A percentile compares a stretch with the other conserved stretches of the same genome.
These are phyloP conservation scores for Phytophthora aleatoria DNA, from an alignment of 352 stramenopile genomes.

Conservation along the genomic window DNA sequence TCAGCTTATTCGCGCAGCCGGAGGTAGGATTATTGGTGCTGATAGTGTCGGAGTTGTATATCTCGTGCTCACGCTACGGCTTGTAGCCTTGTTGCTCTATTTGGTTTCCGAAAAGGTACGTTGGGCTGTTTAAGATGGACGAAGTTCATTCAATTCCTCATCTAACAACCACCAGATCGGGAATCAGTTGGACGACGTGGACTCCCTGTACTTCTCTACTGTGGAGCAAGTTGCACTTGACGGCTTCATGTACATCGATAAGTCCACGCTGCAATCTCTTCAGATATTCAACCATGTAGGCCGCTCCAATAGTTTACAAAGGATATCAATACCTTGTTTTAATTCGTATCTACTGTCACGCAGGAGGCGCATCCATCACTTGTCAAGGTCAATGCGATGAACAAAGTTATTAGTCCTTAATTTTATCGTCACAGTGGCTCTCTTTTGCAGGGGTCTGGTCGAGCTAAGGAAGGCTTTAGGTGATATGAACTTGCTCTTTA, in stretches of 20 bases:
- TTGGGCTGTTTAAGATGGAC: background rate
- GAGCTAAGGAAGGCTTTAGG: conserved; percentile 88
- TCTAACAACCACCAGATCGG: conserved; percentile 59
- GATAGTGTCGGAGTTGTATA: background rate
- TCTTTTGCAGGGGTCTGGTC: conserved; percentile 53
- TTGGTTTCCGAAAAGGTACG: conserved; percentile 72
- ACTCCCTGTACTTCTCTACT: conserved; percentile 55
- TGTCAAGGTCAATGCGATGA: conserved; percentile 53
- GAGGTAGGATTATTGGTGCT: conserved; percentile 44
- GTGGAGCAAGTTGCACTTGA: conserved; percentile 75
- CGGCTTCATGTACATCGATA: conserved; percentile 84
- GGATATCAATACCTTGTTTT: conserved; percentile 6
- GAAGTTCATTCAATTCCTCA: background rate
- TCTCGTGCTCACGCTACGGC: background rate
- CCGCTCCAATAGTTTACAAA: background rate
- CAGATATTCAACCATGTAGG: conserved; percentile 85
- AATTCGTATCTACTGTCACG: conserved; percentile 3
- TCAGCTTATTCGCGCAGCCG: conserved; percentile 75
- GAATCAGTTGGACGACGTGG: conserved; percentile 73
- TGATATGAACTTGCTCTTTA: conserved; percentile 16
- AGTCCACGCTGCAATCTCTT: conserved; percentile 67
- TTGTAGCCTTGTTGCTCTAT: conserved; percentile 69
- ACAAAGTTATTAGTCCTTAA: background rate
- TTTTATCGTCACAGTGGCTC: no score
- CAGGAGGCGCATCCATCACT: conserved; percentile 84